A percentile compares a stretch with the other conserved stretches of the same genome.
Conservation (phyloP, 2,329 filamentous ascomycete genomes). For the Niveomyces coronatus region DNA sequence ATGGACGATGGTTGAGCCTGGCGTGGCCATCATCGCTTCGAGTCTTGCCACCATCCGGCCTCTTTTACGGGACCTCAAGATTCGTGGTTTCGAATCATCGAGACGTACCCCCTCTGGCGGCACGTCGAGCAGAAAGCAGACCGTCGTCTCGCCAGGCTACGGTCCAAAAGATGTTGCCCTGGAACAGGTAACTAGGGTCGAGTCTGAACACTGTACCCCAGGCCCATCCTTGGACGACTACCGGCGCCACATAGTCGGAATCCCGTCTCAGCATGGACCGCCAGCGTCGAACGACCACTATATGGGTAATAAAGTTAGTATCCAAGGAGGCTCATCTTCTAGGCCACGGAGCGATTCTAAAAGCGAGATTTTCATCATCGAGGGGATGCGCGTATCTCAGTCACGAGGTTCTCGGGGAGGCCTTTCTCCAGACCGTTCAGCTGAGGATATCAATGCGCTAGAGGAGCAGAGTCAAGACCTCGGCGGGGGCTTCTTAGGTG, state of each 20-base stretch:
- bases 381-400: constrained; percentile 18
- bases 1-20: constrained; percentile 48
- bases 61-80: constrained; percentile 36
- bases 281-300: constrained; percentile 4
- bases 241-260: constrained; percentile 5
- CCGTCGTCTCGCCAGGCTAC: constrained; percentile 21
- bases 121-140: constrained; percentile 19
- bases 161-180: constrained; percentile 29
- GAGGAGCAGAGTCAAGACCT: constrained; percentile 23
- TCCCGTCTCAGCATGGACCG: constrained; percentile 1
- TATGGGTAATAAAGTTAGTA: constrained; percentile 5
- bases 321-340: neutral
- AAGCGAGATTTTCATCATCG: constrained; percentile 28
- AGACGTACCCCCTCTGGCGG: constrained; percentile 23
- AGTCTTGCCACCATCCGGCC: constrained; percentile 45
- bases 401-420: constrained; percentile 15
- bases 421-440: constrained; percentile 14
- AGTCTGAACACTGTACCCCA: constrained; percentile 14
- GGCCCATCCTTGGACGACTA: constrained; percentile 13
- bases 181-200: constrained; percentile 16
- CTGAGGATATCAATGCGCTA: constrained; percentile 21
- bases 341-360: constrained; percentile 15
- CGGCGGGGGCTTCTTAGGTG: constrained; percentile 7
- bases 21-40: constrained; percentile 43
- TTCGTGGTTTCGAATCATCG: constrained; percentile 36